Conservation (phyloP, 306 rosid species). For the Lathyrus sativus region DNA sequence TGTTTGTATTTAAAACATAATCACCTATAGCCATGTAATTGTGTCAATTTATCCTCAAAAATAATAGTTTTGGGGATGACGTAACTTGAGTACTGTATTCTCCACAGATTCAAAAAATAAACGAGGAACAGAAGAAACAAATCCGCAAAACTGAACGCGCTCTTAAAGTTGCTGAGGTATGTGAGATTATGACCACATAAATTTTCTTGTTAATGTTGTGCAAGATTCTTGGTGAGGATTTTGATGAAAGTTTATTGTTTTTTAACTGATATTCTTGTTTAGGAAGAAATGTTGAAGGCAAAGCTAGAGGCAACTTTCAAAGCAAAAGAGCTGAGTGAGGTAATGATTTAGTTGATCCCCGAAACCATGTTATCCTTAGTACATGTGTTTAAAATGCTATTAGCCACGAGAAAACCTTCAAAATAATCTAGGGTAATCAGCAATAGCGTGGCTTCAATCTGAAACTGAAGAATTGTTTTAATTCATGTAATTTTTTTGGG, state of each 20-base stretch:
- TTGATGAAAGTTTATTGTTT: constrained; percentile 26
- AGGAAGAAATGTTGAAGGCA: constrained; percentile 94
- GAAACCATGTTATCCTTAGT: constrained; percentile 26
- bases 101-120: constrained; percentile 69
- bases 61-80: constrained; percentile 32
- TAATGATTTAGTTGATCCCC: constrained; percentile 40
- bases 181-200: constrained; percentile 47
- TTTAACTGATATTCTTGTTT: constrained; percentile 29
- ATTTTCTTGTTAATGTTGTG: constrained; percentile 30
- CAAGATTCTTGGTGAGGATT: constrained; percentile 42
- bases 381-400: constrained; percentile 14
- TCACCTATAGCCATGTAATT: background rate
- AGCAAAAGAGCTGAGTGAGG: constrained; percentile 70
- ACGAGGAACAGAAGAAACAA: constrained; percentile 68
- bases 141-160: constrained; percentile 80
- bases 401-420: constrained; percentile 8
- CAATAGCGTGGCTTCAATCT: background rate
- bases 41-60: constrained; percentile 16
- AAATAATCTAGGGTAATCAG: constrained; percentile 10
- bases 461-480: background rate
- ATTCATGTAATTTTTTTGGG: background rate
- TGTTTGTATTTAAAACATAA: constrained; percentile 10
- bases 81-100: constrained; percentile 36
- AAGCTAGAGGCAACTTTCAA: constrained; percentile 70
- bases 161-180: constrained; percentile 93